Base-by-base conservation (phyloP, 371 early-diverging fungal species). In the Mortierella sp. region DNA sequence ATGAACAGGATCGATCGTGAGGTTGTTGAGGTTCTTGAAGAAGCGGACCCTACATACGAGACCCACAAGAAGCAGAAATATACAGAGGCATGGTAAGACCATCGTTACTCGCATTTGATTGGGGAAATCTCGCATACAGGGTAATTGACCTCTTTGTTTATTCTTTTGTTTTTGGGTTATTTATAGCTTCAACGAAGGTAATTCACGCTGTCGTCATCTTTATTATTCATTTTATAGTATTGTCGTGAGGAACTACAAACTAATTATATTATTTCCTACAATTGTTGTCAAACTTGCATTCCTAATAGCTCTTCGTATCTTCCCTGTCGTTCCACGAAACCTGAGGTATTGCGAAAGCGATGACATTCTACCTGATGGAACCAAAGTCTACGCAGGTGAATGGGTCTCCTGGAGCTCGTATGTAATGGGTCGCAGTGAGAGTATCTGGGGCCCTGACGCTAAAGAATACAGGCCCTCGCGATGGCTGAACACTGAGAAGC, bases 391-490 rank as follows among this genome's bases (percentile, higher is more conserved):
- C n/a, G 83, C 75, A n/a, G 90, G 90, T 6, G 84, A 86, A 55
- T 55, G 77, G 62, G 75, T 93, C 20, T 59, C 58, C 0, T 93
- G 88, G 88, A 66, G 67, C 26, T 72, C 88, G 0, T 93, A 87
- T 26, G 76, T 81, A 22, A 90, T 90, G 86, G 93, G 92, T 8
- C 84, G 92, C 5, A 70, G 68, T 20, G 85, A 85, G 39, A 66
- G 59, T 14, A 59, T 93, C 59, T 93, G 94, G 93, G 92, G 93
- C 5, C 68, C 77, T 2, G 92, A 93, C 52, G 90, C 89, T 5
- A 78, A 62, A 45, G 85, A 87, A 52, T 93, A 91, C 70, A 84
- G 78, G 14, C 94, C 94, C 3, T 90, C 90, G 47, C 84, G 94
- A 58, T 93, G 93, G 93, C 55, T 78, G 49, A 51, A 62, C 28